Conservation (phyloP, 2,329 filamentous ascomycete species). For the Ilyonectria destructans region DNA sequence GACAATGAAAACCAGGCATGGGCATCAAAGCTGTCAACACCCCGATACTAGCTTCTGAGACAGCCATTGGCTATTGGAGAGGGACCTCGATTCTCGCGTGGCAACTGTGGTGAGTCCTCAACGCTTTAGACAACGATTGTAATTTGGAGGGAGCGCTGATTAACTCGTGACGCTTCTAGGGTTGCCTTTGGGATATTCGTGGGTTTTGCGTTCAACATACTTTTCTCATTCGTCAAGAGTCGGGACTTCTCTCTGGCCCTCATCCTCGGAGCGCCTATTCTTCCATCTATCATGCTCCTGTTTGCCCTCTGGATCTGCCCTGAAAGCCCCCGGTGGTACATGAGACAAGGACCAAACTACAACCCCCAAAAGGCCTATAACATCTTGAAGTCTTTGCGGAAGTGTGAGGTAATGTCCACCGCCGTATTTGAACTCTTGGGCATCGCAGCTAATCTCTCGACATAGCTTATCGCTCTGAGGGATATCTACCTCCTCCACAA, state of each 20-base stretch:
- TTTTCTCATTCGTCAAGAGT: constrained; percentile 32
- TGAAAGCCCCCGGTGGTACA: constrained; percentile 59
- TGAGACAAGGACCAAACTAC: constrained; percentile 53
- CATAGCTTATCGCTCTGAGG: no score
- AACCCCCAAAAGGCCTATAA: constrained; percentile 54
- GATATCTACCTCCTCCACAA: no score
- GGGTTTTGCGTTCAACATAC: constrained; percentile 57
- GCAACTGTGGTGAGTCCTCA: constrained; percentile 57
- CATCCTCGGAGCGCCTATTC: constrained; percentile 56
- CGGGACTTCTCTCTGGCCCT: constrained; percentile 25
- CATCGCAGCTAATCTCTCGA: not conserved
- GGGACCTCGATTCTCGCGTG: constrained; percentile 63
- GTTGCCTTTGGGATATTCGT: constrained; percentile 59
- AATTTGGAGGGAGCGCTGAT: constrained; percentile 48
- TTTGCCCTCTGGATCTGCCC: constrained; percentile 56
- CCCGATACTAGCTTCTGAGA: constrained; percentile 62
- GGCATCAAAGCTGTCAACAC: constrained; percentile 64
- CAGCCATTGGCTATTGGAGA: constrained; percentile 62
- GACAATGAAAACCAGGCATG: constrained; percentile 54
- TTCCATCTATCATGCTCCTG: constrained; percentile 55
- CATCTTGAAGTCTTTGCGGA: constrained; percentile 42
- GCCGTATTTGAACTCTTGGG: no score
- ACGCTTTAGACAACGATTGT: no score
- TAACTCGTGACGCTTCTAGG: constrained; percentile 48
- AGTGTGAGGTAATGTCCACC: no score